Percentiles rank a stretch among this genome's conserved stretches.
Evolutionary conservation across 176 grass and related monocot genomes (phyloP).

Genomic region (Carex littledalei): DNA sequence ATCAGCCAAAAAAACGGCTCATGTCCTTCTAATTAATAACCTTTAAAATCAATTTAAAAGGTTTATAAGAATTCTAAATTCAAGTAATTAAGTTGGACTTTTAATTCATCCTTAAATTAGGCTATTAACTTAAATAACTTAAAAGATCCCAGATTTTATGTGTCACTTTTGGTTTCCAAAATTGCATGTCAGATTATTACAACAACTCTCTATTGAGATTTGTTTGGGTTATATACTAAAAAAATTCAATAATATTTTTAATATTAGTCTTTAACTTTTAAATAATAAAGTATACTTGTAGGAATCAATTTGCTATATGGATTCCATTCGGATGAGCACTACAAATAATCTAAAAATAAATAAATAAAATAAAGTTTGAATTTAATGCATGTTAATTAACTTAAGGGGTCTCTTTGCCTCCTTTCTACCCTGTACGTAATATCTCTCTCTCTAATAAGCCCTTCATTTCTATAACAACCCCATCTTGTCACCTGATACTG

Average conservation of each 20-base stretch:
- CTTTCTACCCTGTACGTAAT: not conserved
- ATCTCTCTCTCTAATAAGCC: not conserved
- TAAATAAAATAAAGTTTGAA: not conserved
- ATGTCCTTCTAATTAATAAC: no score
- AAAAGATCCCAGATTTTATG: not conserved
- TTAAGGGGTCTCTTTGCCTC: constrained; percentile 17
- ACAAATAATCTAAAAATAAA: not conserved
- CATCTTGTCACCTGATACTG: not conserved
- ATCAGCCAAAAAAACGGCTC: no score
- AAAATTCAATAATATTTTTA: not conserved
- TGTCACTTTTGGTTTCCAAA: not conserved
- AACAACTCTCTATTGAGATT: not conserved
- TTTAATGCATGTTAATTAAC: not conserved
- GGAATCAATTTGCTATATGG: not conserved
- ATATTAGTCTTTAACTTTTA: not conserved
- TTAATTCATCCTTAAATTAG: not conserved
- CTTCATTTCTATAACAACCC: not conserved
- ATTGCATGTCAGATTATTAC: not conserved
- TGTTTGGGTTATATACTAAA: not conserved
- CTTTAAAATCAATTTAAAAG: not conserved
- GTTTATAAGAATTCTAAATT: constrained; percentile 13
- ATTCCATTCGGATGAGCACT: not conserved
- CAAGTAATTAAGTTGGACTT: constrained; percentile 4
- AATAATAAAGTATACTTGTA: not conserved
- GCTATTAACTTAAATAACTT: constrained; percentile 7